Evolutionary conservation across 768 basidiomycete genomes (phyloP), one percentile per base, ranked within the genome.

Genomic region (Trametes elegans): DNA sequence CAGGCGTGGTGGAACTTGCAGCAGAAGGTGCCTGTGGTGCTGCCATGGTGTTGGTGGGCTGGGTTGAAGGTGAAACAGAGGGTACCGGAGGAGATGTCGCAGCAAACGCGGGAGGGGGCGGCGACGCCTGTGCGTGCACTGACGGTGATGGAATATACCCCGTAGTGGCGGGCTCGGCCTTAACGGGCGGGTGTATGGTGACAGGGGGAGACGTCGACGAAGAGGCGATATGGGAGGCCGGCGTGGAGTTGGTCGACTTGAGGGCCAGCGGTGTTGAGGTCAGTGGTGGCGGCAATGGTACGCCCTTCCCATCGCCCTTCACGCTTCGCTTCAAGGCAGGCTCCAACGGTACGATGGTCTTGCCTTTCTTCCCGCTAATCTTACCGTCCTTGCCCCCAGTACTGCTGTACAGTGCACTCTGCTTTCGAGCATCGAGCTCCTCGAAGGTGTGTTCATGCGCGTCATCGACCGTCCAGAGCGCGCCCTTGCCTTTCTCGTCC

Each of bases 401-500:
- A 13, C 36, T 49, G 8, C 50, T 50, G 16, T 51, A 70, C 62
- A 66, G 73, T 66, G 58, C 76, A 69, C 60, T 62, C 70, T 72
- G 73, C 62, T 71, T 55, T 49, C 82, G 82, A 19, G 74, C 75
- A 57, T 88, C 86, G 63, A 87, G 87, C 58, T 88, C 87, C 66
- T 86, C 83, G 39, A 91, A 80, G 31, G 75, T 75, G 53, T 83
- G 84, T 48, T 84, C 80, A 66, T 78, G 78, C 51, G 83, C 79
- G 39, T 87, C 85, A 64, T 96, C 94, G 28, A 97, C 77, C 18
- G 88, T 87, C 95, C 95, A 98, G 60, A 93, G 92, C 61, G 87
- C 93, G 2, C 94, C 95, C 69, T 96, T 97, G 8, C 91, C 89
- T 57, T 88, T 80, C 74, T 89, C 91, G 55, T 92, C 89, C 6